Evolutionary conservation across 176 grass and related monocot genomes (phyloP).

Genomic region (Themeda triandra): DNA sequence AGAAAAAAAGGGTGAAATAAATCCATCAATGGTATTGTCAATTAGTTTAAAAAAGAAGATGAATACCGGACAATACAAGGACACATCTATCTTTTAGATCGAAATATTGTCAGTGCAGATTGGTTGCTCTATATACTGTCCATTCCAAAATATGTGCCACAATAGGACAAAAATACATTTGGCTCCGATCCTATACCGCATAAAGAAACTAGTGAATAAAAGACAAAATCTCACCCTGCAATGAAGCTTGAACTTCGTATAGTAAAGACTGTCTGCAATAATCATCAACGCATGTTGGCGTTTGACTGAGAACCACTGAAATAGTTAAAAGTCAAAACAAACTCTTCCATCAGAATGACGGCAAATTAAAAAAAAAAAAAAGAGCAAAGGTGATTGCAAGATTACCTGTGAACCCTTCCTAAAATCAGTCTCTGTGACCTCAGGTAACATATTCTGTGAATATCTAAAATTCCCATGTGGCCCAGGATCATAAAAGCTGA

Average conservation of each 20-base stretch:
- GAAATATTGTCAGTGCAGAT: neutral
- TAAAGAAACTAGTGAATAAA: neutral
- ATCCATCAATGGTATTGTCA: neutral
- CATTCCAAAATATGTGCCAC: neutral
- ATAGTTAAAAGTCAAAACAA: slow-evolving; percentile 27
- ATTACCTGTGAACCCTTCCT: slow-evolving; percentile 96
- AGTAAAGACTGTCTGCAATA: slow-evolving; percentile 80
- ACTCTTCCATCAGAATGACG: neutral
- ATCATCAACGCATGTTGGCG: slow-evolving; percentile 93
- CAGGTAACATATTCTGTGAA: slow-evolving; percentile 81
- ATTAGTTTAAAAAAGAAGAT: neutral
- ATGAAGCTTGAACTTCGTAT: slow-evolving; percentile 86
- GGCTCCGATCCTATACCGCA: neutral
- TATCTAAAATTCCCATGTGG: slow-evolving; percentile 96
- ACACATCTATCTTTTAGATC: neutral
- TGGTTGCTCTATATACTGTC: neutral
- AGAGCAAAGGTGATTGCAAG: neutral
- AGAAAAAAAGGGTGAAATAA: neutral
- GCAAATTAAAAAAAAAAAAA: neutral
- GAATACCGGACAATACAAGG: neutral
- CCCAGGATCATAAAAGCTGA: slow-evolving; percentile 88
- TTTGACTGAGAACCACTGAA: slow-evolving; percentile 99
- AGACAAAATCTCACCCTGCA: slow-evolving; percentile 62
- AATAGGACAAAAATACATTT: neutral
- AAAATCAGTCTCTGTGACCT: slow-evolving; percentile 71